Percentiles rank a stretch among this genome's conserved stretches.
Conservation (phyloP, 2,329 filamentous ascomycete genomes). For the Cytospora chrysosperma region DNA sequence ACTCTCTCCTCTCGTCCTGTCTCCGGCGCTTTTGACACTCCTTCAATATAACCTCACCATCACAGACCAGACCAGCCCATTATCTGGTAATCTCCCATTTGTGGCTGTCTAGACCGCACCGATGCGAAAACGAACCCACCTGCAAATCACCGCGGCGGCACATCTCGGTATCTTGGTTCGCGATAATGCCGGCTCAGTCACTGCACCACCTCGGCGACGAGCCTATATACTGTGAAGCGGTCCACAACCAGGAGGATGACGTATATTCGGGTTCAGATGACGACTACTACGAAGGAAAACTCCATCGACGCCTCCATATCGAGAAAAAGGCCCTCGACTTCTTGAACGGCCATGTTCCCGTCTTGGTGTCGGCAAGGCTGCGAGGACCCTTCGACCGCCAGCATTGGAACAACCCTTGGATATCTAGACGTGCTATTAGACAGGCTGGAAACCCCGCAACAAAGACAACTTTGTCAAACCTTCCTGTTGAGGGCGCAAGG, state of each 20-base stretch:
- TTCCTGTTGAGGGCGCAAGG: neutral
- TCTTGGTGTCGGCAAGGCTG: constrained; percentile 60
- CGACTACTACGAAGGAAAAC: constrained; percentile 49
- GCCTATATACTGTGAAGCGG: constrained; percentile 49
- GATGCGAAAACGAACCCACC: neutral
- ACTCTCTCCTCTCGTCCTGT: neutral
- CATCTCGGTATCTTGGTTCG: constrained; percentile 7
- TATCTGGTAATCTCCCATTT: neutral
- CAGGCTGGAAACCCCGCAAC: constrained; percentile 2
- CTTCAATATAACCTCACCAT: neutral
- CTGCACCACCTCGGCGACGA: constrained; percentile 31
- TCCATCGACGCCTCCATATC: constrained; percentile 51
- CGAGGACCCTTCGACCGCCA: constrained; percentile 59
- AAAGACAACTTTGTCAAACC: constrained; percentile 29
- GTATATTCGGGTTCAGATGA: constrained; percentile 58
- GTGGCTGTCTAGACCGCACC: neutral
- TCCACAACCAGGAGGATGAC: constrained; percentile 41
- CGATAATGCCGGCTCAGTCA: constrained; percentile 10
- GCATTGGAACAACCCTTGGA: constrained; percentile 55
- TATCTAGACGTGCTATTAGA: constrained; percentile 31
- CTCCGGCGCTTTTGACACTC: neutral
- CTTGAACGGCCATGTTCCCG: constrained; percentile 53
- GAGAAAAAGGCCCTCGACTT: constrained; percentile 60
- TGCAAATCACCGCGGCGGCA: constrained; percentile 4
- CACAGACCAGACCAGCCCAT: neutral